Percentiles rank a stretch among this genome's conserved stretches.
These are phyloP conservation scores for Boletus pseudo-olivaceus DNA, from an alignment of 768 basidiomycete species.

Conservation along the genomic window DNA sequence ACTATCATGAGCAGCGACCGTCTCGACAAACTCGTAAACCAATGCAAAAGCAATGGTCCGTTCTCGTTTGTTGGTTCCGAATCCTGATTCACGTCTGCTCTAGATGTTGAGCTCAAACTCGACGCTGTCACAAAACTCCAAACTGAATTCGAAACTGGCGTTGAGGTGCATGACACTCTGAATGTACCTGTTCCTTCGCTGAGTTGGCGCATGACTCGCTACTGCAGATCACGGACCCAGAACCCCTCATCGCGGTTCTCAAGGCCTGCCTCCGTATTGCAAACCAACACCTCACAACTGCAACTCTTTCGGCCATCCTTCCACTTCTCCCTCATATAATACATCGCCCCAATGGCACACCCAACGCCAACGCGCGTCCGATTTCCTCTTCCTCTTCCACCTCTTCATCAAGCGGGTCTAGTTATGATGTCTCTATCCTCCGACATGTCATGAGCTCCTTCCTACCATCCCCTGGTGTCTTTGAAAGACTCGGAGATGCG, in stretches of 20 bases:
- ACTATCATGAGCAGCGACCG: conserved; percentile 50
- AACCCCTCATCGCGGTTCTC: conserved; percentile 63
- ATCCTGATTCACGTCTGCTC: conserved; percentile 8
- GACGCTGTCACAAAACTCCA: conserved; percentile 80
- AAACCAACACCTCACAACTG: conserved; percentile 78
- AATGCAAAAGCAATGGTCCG: conserved; percentile 64
- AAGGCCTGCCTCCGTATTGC: conserved; percentile 75
- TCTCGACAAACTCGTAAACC: conserved; percentile 59
- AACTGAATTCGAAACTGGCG: conserved; percentile 64
- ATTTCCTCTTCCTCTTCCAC: conserved; percentile 54
- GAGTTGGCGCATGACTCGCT: conserved; percentile 10
- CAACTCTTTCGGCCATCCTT: conserved; percentile 68
- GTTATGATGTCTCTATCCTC: conserved; percentile 53
- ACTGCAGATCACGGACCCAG: conserved; percentile 66
- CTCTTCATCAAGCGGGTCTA: conserved; percentile 41
- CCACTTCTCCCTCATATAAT: conserved; percentile 63
- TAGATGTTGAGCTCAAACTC: conserved; percentile 78
- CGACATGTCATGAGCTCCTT: conserved; percentile 68
- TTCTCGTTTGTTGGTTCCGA: conserved; percentile 7
- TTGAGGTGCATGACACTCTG: conserved; percentile 49
- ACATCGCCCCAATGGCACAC: conserved; percentile 33
- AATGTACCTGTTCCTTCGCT: conserved; percentile 9
- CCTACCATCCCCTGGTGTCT: conserved; percentile 69
- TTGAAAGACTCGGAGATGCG: conserved; percentile 79
- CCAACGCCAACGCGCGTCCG: conserved; percentile 28